These are phyloP conservation scores for Coprinopsis marcescibilis DNA, from an alignment of 768 basidiomycete genomes.

Conservation along the genomic window DNA sequence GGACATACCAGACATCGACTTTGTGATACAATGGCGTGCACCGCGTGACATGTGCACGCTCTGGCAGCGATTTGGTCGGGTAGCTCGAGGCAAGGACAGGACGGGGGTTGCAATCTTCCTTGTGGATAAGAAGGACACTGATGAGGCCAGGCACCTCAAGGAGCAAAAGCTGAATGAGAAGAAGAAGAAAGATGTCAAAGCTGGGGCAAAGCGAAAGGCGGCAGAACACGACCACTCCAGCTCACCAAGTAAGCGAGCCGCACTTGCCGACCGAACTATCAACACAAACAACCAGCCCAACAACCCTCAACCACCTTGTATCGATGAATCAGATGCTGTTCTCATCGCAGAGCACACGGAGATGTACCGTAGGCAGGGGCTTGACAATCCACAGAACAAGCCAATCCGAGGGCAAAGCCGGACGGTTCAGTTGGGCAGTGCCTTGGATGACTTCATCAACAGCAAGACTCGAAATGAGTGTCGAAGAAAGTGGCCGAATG, in stretches of 20 bases:
- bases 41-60: constrained; percentile 19
- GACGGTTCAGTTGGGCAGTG: too few species aligned
- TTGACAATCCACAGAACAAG: too few species aligned
- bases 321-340: too few species aligned
- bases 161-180: neutral
- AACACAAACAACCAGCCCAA: too few species aligned
- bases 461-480: too few species aligned
- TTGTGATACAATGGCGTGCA: constrained; percentile 26
- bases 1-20: constrained; percentile 23
- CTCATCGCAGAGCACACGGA: too few species aligned
- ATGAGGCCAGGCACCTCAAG: neutral
- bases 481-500: too few species aligned
- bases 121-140: constrained; percentile 14
- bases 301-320: too few species aligned
- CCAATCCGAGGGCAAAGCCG: too few species aligned
- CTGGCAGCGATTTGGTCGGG: constrained; percentile 27
- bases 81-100: constrained; percentile 10
- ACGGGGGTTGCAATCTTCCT: constrained; percentile 17
- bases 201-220: neutral
- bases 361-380: too few species aligned
- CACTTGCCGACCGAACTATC: neutral
- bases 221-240: neutral
- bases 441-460: too few species aligned
- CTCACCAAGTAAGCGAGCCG: neutral
- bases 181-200: neutral